Conservation (phyloP, 2,329 filamentous ascomycete genomes). For the Cercospora nicotianae region DNA sequence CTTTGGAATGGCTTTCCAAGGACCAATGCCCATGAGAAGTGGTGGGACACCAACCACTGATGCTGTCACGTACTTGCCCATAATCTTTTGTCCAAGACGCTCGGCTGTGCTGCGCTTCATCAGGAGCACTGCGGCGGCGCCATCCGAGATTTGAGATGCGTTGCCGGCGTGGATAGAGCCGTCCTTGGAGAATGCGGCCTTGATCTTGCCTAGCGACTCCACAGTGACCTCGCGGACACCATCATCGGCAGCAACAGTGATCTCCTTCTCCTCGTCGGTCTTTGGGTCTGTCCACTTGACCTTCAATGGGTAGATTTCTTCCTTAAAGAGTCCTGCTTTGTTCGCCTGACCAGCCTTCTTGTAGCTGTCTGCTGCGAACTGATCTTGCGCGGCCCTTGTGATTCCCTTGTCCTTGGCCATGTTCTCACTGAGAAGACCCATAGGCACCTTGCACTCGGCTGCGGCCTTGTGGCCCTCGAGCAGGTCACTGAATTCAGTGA, state of each 20-base stretch:
- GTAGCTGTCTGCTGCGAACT: slow-evolving; percentile 92
- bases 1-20: slow-evolving; percentile 93
- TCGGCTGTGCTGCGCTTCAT: slow-evolving; percentile 94
- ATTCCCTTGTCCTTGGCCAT: slow-evolving; percentile 88
- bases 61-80: slow-evolving; percentile 88
- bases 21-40: slow-evolving; percentile 92
- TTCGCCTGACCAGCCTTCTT: slow-evolving; percentile 86
- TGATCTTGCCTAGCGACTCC: slow-evolving; percentile 88
- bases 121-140: slow-evolving; percentile 88
- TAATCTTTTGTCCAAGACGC: slow-evolving; percentile 79
- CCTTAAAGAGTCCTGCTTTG: slow-evolving; percentile 82
- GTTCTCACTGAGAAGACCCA: slow-evolving; percentile 89
- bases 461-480: slow-evolving; percentile 78
- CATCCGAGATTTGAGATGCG: slow-evolving; percentile 92
- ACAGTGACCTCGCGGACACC: slow-evolving; percentile 82
- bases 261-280: slow-evolving; percentile 77
- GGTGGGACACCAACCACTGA: slow-evolving; percentile 87
- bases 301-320: slow-evolving; percentile 84
- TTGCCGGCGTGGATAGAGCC: slow-evolving; percentile 96
- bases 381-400: slow-evolving; percentile 72
- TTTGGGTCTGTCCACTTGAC: slow-evolving; percentile 91
- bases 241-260: slow-evolving; percentile 83
- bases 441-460: slow-evolving; percentile 95
- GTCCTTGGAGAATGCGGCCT: slow-evolving; percentile 84
- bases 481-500: slow-evolving; percentile 87